These are phyloP conservation scores for Mucor irregularis DNA, from an alignment of 371 early-diverging fungal species.

Conservation along the genomic window DNA sequence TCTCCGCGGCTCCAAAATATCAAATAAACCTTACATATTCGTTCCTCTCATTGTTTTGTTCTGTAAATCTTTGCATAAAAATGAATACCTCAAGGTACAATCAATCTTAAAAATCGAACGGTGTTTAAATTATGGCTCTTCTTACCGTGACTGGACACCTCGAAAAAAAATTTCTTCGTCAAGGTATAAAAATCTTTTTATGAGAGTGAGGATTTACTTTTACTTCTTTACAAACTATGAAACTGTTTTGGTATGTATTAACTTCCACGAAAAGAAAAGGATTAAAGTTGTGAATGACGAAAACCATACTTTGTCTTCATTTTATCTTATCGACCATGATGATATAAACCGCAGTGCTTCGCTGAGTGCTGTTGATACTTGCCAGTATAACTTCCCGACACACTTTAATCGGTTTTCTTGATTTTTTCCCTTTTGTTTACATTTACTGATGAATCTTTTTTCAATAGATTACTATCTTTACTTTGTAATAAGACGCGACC, in stretches of 20 bases:
- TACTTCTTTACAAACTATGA: too few species aligned
- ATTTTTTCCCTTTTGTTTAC: neutral
- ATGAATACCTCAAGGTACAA: too few species aligned
- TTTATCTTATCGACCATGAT: slow-evolving; percentile 45
- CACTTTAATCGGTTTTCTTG: neutral
- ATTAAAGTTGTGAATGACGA: slow-evolving; percentile 21
- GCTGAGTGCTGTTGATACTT: slow-evolving; percentile 49
- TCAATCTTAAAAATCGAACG: too few species aligned
- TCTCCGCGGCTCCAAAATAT: too few species aligned
- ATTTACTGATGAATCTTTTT: neutral
- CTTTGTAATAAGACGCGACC: neutral
- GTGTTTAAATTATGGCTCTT: too few species aligned
- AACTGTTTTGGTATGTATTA: neutral
- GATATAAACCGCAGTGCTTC: slow-evolving; percentile 45
- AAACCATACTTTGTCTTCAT: slow-evolving; percentile 37
- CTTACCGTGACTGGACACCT: too few species aligned
- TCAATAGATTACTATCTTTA: neutral
- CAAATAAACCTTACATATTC: too few species aligned
- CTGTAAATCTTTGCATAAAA: too few species aligned
- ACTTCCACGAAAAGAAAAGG: neutral
- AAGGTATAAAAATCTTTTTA: too few species aligned
- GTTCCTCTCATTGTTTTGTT: too few species aligned
- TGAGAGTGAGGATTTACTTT: too few species aligned
- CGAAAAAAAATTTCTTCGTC: too few species aligned
- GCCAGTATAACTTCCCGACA: slow-evolving; percentile 47